Percentiles rank a stretch among this genome's conserved stretches.
These are phyloP conservation scores for Colletotrichum truncatum DNA, from an alignment of 2,329 filamentous ascomycete genomes.

Conservation along the genomic window DNA sequence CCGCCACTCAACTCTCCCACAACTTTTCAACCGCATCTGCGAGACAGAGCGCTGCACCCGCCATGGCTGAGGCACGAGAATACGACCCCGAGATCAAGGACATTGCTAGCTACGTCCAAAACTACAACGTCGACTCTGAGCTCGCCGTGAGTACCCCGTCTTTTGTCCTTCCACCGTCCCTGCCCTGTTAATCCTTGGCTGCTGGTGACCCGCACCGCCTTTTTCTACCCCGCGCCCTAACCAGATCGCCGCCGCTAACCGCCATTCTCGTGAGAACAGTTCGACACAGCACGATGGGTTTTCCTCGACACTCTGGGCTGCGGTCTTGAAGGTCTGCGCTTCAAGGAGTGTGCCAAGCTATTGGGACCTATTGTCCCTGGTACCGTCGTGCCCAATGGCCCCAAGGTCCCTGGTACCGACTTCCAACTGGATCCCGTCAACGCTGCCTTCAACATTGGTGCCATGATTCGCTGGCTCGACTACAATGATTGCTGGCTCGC, in stretches of 20 bases:
- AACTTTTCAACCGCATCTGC: constrained; percentile 61
- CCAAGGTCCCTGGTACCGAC: constrained; percentile 88
- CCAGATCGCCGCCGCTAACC: constrained; percentile 38
- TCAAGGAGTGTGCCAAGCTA: constrained; percentile 95
- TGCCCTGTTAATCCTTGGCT: background rate
- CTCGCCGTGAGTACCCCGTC: constrained; percentile 77
- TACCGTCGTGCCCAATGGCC: constrained; percentile 90
- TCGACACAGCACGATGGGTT: constrained; percentile 95
- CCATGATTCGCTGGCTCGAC: constrained; percentile 99
- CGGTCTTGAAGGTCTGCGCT: constrained; percentile 92
- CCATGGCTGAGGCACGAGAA: constrained; percentile 61
- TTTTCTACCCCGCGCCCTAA: constrained; percentile 32
- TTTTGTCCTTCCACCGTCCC: background rate
- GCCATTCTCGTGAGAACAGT: constrained; percentile 59
- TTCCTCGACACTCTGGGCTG: constrained; percentile 97
- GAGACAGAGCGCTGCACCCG: constrained; percentile 57
- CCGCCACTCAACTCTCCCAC: constrained; percentile 45
- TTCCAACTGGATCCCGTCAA: constrained; percentile 96
- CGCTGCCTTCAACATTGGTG: constrained; percentile 97
- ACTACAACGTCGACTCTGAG: constrained; percentile 89
- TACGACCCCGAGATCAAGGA: constrained; percentile 96
- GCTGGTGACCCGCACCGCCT: background rate
- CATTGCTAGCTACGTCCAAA: constrained; percentile 94
- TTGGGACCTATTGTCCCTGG: constrained; percentile 92
- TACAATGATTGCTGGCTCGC: constrained; percentile 99